Conservation (phyloP, 2,329 filamentous ascomycete species). For the Blastomyces percursus region DNA sequence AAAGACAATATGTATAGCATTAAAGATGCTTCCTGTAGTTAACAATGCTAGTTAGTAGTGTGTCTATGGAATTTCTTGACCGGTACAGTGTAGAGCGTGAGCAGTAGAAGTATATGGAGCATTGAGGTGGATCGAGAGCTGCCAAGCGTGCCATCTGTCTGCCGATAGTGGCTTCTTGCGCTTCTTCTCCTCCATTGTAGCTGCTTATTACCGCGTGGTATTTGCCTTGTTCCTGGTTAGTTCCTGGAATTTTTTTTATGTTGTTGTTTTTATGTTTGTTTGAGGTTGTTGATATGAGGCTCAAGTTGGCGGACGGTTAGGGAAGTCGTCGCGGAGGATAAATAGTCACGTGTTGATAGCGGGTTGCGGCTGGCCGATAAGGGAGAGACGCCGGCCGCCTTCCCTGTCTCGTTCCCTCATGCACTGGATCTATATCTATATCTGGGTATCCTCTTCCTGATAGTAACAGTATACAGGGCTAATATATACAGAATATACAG, state of each 20-base stretch:
- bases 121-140: not conserved
- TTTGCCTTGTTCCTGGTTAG: not conserved
- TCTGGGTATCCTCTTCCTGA: too few species aligned
- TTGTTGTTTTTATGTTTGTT: not conserved
- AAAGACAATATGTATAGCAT: not conserved
- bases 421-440: too few species aligned
- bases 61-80: not conserved
- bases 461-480: too few species aligned
- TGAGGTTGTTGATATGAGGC: not conserved
- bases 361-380: not conserved
- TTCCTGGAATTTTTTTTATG: not conserved
- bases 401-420: not conserved
- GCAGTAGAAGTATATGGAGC: too few species aligned
- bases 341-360: slow-evolving; percentile 2
- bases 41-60: not conserved
- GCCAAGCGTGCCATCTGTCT: not conserved
- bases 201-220: not conserved
- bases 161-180: not conserved
- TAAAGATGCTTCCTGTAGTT: not conserved
- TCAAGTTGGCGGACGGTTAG: not conserved
- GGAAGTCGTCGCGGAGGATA: not conserved
- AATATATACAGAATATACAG: not conserved
- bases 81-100: not conserved
- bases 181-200: not conserved
- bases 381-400: not conserved